Evolutionary conservation across 805 yeast species (phyloP), one percentile per base, ranked within the genome.

Genomic region (Suhomyces vadensis): DNA sequence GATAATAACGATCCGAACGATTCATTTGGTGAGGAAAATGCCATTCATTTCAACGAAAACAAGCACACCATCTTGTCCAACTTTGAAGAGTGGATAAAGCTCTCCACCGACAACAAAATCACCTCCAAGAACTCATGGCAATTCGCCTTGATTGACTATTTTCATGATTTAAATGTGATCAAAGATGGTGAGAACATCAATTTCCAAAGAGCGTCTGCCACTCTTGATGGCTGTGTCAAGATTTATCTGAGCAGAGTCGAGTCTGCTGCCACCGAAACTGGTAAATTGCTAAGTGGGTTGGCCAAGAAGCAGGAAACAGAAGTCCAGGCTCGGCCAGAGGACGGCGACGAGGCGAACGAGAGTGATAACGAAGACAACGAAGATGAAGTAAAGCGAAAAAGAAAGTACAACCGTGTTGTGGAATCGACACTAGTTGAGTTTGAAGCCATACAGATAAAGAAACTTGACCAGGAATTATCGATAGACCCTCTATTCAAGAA

Each of bases 121-220:
- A 91, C 86, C 48, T 77, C 89, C 0, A 73, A 83, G 27, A 91
- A 91, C 61, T 82, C 94, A 56, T 91, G 97, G 96, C 85, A 86
- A 54, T 82, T 89, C 58, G 96, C 91, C 0, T 73, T 91, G 56
- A 91, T 91, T 56, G 97, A 91, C 63, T 91, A 90, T 63, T 91
- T 91, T 60, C 86, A 90, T 57, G 96, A 88, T 56, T 72, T 89
- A 64, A 78, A 86, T 21, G 77, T 88, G 22, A 72, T 87, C 37
- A 77, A 79, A 52, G 95, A 85, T 42, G 85, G 89, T 4, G 89
- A 85, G 44, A 68, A 64, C 42, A 63, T 64, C 50, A 65, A 65
- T 37, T 65, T 65, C 48, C 69, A 61, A 48, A 50, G 63, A 22
- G 70, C 69, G 0, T 60, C 66, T 1, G 69, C 69, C 4, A 64